Percentiles rank a stretch among this genome's conserved stretches.
Conservation (phyloP, 2,329 filamentous ascomycete species). For the Hymenoscyphus infarciens region DNA sequence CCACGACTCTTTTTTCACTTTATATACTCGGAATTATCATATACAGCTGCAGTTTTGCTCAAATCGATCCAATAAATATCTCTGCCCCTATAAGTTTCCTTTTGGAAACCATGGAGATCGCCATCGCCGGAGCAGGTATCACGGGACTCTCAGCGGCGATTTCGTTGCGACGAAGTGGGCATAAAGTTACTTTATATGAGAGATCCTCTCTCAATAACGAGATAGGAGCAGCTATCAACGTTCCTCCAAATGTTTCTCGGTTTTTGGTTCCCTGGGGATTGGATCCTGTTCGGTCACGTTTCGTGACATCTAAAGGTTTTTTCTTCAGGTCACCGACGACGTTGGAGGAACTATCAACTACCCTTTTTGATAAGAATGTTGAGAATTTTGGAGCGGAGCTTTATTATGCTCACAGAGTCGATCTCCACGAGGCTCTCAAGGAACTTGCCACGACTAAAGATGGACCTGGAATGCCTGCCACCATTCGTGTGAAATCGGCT, state of each 20-base stretch:
- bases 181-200: conserved; percentile 33
- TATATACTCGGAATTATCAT: no score
- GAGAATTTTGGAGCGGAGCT: conserved; percentile 16
- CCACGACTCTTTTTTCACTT: no score
- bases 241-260: conserved; percentile 39
- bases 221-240: conserved; percentile 41
- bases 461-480: conserved; percentile 27
- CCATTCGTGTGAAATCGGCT: conserved; percentile 24
- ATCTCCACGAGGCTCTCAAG: conserved; percentile 40
- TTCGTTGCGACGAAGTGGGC: conserved; percentile 32
- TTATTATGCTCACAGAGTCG: conserved; percentile 39
- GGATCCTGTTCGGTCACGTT: conserved; percentile 28
- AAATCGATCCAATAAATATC: no score
- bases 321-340: conserved; percentile 12
- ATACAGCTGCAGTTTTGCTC: no score
- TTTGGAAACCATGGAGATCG: conserved; percentile 17
- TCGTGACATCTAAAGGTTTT: conserved; percentile 24
- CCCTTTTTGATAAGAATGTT: not conserved
- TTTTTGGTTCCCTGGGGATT: conserved; percentile 38
- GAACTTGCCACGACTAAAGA: conserved; percentile 31
- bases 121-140: conserved; percentile 36
- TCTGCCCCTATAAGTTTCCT: not conserved
- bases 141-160: conserved; percentile 35
- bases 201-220: conserved; percentile 38
- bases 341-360: conserved; percentile 4